Base-by-base conservation (phyloP, 768 basidiomycete genomes). In the Hygrocybe coccinea region DNA sequence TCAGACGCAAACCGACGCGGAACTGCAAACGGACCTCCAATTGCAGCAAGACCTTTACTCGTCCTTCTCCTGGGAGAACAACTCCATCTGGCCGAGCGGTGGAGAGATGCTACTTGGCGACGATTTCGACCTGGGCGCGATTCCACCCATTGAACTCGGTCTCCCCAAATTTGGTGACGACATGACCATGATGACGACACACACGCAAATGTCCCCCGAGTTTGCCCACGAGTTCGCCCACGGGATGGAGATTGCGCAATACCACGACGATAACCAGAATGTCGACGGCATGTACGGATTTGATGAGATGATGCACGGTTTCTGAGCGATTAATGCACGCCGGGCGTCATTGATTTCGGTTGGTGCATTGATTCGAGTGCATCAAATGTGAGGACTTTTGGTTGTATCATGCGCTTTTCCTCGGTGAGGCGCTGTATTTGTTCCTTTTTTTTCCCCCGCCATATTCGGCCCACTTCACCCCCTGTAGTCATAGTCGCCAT, bases 51-150 rank as follows among this genome's bases (percentile, higher is more conserved):
- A 74, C 56, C 69, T 71, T 49, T 69, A 72, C 17, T 65, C 65
- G 25, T 74, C 68, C 65, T 58, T 57, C 17, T 79, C 52, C 3
- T 53, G 78, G 77, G 67, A 67, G 19, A 61, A 62, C 43, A 58
- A 57, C 41, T 56, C 64, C 1, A 56, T 71, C 6, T 76, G 75
- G 76, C 61, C 61, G 24, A 62, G 57, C 51, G 21, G 59, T 60
- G 67, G 50, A 6, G 56, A 51, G 21, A 49, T 56, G 35, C 69
- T 87, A 44, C 71, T 71, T 37, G 77, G 75, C 54, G 83, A 85
- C 66, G 86, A 87, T 69, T 88, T 87, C 65, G 85, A 87, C 63
- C 67, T 88, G 59, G 70, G 63, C 60, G 71, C 82, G 21, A 88
- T 88, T 59, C 85, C 84, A 2, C 79, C 85, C 0, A 77, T 86